phyloP scores from a whole-genome alignment of 805 yeast genomes.

The Wickerhamiella australiensis region DNA sequence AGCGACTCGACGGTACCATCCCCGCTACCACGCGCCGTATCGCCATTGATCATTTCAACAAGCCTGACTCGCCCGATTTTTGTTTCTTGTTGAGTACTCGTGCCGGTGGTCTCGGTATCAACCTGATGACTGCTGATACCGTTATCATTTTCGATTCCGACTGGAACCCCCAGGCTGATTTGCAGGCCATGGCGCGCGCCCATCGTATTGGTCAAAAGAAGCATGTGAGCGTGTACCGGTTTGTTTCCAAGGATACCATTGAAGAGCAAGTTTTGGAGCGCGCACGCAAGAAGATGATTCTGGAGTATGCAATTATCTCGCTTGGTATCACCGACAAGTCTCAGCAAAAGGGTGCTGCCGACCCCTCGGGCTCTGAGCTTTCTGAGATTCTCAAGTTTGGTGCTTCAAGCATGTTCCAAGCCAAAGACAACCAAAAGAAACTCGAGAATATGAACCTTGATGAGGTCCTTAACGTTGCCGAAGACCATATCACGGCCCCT shows the following conservation, averaged over 20 bases:
- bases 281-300: conserved; percentile 94
- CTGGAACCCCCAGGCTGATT: conserved; percentile 99
- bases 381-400: conserved; percentile 94
- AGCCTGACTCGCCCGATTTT: conserved; percentile 85
- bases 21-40: conserved; percentile 88
- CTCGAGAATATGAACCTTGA: conserved; percentile 90
- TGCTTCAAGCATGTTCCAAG: conserved; percentile 96
- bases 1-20: conserved; percentile 91
- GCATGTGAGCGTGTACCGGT: conserved; percentile 93
- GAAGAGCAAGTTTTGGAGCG: conserved; percentile 96
- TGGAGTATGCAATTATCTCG: conserved; percentile 94
- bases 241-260: conserved; percentile 95
- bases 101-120: conserved; percentile 98
- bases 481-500: conserved; percentile 91
- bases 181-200: conserved; percentile 99
- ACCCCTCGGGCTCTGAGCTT: conserved; percentile 55
- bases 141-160: conserved; percentile 96
- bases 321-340: conserved; percentile 81
- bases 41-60: conserved; percentile 92
- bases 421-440: conserved; percentile 88
- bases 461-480: conserved; percentile 92
- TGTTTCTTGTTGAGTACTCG: conserved; percentile 83
- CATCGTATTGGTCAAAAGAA: conserved; percentile 99
- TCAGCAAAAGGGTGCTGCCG: conserved; percentile 38
- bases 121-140: conserved; percentile 97